Base-by-base conservation (phyloP, 495 filamentous ascomycete species). In the Hypoxylon cercidicola region DNA sequence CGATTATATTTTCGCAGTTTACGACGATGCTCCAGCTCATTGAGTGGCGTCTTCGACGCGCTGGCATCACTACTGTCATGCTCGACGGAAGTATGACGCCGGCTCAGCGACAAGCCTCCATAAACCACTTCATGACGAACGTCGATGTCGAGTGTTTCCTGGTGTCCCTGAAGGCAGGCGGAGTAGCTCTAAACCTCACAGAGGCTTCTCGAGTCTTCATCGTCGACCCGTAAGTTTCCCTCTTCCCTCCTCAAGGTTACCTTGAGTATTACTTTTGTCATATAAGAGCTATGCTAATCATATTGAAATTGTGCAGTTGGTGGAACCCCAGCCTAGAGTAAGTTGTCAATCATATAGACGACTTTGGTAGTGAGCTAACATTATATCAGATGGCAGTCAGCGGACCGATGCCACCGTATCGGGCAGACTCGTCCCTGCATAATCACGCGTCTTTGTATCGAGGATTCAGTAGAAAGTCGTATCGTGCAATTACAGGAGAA, bases 241-340 rank as follows among this genome's bases (percentile, higher is more conserved):
- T n/a, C n/a, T n/a, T n/a, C n/a, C n/a, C n/a, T n/a, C n/a, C n/a
- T n/a, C n/a, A n/a, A n/a, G n/a, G n/a, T n/a, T n/a, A n/a, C n/a
- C n/a, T n/a, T n/a, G n/a, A n/a, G n/a, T n/a, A n/a, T n/a, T 28
- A 40, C 4, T 43, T 50, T 16, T 46, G 32, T 28, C 49, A 51
- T 15, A 62, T 77, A 53, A 79, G 41, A 53, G 7, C n/a, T n/a
- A 21, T 64, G 43, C 72, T 72, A 63, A 70, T 47, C 13, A 65
- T n/a, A n/a, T n/a, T n/a, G n/a, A 32, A 25, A 12, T 12, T 45
- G 2, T 64, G 18, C 69, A 91, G 88, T 54, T 97, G 93, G 93
- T 97, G 94, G 94, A 97, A 97, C 62, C 94, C 94, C 3, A 93
- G 93, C 18, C 93, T 93, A 4, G 95, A 99, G 81, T 97, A n/a